Conservation (phyloP, 176 grass and related monocot genomes). For the Triticum dicoccoides region DNA sequence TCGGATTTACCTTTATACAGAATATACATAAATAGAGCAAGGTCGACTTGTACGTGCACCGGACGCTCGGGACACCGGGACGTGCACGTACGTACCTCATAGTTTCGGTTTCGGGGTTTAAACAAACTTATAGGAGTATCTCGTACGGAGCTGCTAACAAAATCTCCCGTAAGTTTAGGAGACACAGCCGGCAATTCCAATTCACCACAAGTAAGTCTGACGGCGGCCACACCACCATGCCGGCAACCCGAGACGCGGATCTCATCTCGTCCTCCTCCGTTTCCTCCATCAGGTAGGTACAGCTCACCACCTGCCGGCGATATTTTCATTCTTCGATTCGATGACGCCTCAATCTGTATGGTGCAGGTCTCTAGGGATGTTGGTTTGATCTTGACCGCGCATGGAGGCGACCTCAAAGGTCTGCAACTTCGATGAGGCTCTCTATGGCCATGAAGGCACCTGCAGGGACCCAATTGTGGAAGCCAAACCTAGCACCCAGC, state of each 20-base stretch:
- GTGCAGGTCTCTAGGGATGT: neutral
- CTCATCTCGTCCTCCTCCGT: neutral
- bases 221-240: neutral
- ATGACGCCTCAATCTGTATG: neutral
- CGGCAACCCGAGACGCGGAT: neutral
- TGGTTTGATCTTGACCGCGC: neutral
- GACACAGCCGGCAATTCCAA: neutral
- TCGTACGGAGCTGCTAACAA: too few species aligned
- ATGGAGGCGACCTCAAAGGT: neutral
- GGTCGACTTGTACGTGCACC: too few species aligned
- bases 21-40: too few species aligned
- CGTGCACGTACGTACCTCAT: too few species aligned
- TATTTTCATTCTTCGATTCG: neutral
- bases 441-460: neutral
- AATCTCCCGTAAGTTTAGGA: neutral
- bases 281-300: neutral
- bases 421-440: neutral
- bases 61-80: too few species aligned
- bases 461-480: too few species aligned
- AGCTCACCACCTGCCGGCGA: neutral
- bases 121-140: too few species aligned
- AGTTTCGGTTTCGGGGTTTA: too few species aligned
- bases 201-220: neutral
- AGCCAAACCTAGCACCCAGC: neutral
- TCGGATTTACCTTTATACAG: too few species aligned